Evolutionary conservation across 2,329 filamentous ascomycete genomes (phyloP).

Genomic region (Alternaria atra): DNA sequence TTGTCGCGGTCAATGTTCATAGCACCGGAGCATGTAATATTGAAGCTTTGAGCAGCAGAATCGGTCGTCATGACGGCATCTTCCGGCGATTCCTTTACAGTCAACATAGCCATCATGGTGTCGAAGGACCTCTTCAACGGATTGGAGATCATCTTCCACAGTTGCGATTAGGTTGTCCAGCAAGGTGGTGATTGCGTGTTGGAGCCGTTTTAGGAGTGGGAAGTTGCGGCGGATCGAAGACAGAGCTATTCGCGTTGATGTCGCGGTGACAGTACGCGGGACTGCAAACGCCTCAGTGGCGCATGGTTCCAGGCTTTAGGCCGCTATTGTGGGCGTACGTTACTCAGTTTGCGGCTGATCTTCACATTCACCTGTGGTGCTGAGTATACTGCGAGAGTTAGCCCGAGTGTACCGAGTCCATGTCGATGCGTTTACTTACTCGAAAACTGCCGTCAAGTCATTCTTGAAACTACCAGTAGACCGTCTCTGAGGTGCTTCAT

Average conservation of each 20-base stretch:
- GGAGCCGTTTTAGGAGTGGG: neutral
- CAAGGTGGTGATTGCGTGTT: neutral
- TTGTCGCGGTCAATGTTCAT: neutral
- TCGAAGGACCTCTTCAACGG: neutral
- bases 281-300: neutral
- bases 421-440: neutral
- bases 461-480: neutral
- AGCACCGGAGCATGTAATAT: neutral
- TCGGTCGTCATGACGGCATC: slow-evolving; percentile 1
- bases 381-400: neutral
- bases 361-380: neutral
- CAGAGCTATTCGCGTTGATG: neutral
- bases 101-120: slow-evolving; percentile 1
- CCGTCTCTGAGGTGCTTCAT: neutral
- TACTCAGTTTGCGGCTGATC: neutral
- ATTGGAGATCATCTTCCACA: neutral
- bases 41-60: slow-evolving; percentile 2
- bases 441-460: neutral
- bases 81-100: neutral
- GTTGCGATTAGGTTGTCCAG: neutral
- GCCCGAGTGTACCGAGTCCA: neutral
- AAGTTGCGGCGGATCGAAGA: neutral
- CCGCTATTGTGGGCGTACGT: neutral
- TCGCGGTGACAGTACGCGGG: neutral
- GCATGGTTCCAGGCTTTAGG: neutral